These are phyloP conservation scores for Coprinopsis cinerea DNA, from an alignment of 768 basidiomycete genomes.

Conservation along the genomic window DNA sequence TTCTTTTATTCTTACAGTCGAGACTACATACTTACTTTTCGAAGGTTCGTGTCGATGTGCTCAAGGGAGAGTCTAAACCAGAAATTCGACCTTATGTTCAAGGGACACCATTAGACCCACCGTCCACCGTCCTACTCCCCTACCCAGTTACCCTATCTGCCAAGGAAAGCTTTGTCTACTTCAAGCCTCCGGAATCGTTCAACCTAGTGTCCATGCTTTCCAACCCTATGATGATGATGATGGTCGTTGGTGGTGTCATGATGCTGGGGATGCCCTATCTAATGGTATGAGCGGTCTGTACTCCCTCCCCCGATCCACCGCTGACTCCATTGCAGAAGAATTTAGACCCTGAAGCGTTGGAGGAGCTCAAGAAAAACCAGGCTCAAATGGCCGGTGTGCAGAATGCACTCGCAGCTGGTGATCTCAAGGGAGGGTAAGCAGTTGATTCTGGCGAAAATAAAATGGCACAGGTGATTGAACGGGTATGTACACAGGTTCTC, in stretches of 20 bases:
- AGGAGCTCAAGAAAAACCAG: slow-evolving; percentile 90
- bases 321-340: slow-evolving; percentile 48
- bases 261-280: slow-evolving; percentile 71
- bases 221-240: slow-evolving; percentile 82
- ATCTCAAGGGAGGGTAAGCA: slow-evolving; percentile 51
- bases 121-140: slow-evolving; percentile 46
- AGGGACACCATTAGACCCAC: slow-evolving; percentile 63
- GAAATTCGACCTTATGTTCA: slow-evolving; percentile 60
- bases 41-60: slow-evolving; percentile 67
- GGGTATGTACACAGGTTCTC: slow-evolving; percentile 13
- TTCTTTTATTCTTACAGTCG: slow-evolving; percentile 7
- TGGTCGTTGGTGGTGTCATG: slow-evolving; percentile 60
- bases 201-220: slow-evolving; percentile 70
- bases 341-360: slow-evolving; percentile 59
- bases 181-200: slow-evolving; percentile 66
- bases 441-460: background rate
- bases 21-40: background rate
- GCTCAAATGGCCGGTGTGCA: slow-evolving; percentile 54
- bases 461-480: background rate
- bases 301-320: background rate
- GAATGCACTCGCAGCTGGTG: slow-evolving; percentile 51
- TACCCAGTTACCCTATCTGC: slow-evolving; percentile 58
- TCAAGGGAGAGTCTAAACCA: slow-evolving; percentile 24
- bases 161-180: slow-evolving; percentile 55
- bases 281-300: slow-evolving; percentile 44